Evolutionary conservation across 331 rosid species (phyloP).

Genomic region (Stylosanthes scabra): DNA sequence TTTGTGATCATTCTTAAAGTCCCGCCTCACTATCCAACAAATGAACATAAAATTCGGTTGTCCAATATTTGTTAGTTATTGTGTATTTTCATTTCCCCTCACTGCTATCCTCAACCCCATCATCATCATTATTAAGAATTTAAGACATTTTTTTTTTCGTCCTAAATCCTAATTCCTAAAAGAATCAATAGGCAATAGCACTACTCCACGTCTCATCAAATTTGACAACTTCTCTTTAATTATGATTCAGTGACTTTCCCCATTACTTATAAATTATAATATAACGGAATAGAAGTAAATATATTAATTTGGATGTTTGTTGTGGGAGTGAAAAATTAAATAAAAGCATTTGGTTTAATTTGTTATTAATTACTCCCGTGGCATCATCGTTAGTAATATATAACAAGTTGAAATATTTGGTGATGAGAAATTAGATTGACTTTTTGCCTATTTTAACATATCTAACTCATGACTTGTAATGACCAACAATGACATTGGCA

Average conservation of each 20-base stretch:
- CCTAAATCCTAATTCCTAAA: neutral
- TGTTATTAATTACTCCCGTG: slow-evolving; percentile 28
- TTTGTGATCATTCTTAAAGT: neutral
- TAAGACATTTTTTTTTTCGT: neutral
- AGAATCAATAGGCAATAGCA: neutral
- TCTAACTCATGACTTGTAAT: neutral
- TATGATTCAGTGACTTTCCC: neutral
- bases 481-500: slow-evolving; percentile 8
- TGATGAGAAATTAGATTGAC: slow-evolving; percentile 25
- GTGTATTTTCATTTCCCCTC: neutral
- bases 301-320: slow-evolving; percentile 12
- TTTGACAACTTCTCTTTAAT: slow-evolving; percentile 8
- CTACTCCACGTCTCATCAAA: neutral
- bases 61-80: neutral
- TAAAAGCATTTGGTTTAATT: neutral
- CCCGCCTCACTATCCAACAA: neutral
- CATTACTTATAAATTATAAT: neutral
- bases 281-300: neutral
- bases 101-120: neutral
- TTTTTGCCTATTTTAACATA: slow-evolving; percentile 14
- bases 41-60: neutral
- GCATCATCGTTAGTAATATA: slow-evolving; percentile 17
- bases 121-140: neutral
- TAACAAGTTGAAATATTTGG: slow-evolving; percentile 36
- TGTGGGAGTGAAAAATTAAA: neutral